Conservation (phyloP, 2,329 filamentous ascomycete genomes). For the Penicillium capsulatum region DNA sequence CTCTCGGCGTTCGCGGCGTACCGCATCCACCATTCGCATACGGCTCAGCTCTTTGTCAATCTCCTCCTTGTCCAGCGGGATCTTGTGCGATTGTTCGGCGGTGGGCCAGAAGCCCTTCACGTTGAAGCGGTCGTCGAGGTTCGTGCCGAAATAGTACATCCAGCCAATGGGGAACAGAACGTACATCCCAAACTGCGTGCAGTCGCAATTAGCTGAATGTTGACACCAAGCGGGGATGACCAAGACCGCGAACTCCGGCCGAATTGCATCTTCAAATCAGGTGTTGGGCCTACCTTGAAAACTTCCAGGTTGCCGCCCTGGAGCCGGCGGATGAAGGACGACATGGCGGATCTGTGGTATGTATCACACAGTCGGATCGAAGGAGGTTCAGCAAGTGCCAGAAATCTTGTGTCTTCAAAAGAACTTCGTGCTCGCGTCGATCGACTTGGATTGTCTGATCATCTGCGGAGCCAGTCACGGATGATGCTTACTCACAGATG, state of each 20-base stretch:
- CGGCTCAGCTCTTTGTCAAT: constrained; percentile 76
- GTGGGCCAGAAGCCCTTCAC: constrained; percentile 94
- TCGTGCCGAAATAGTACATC: constrained; percentile 99
- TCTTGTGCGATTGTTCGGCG: constrained; percentile 50
- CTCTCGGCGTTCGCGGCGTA: constrained; percentile 46
- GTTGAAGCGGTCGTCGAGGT: constrained; percentile 86
- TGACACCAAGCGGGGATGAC: not conserved
- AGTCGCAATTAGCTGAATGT: not conserved
- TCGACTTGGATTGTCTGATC: constrained; percentile 4
- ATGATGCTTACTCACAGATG: not conserved
- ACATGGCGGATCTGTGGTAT: constrained; percentile 26
- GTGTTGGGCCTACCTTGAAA: constrained; percentile 66
- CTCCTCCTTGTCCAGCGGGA: constrained; percentile 51
- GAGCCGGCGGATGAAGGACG: constrained; percentile 52
- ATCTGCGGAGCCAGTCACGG: not conserved
- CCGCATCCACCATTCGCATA: constrained; percentile 51
- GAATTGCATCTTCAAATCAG: not conserved
- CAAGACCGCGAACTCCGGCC: not conserved
- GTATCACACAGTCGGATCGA: not conserved
- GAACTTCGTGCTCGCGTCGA: too few relatives aligned
- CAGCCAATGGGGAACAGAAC: constrained; percentile 97
- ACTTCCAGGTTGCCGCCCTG: constrained; percentile 87
- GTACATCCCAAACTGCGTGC: constrained; percentile 85
- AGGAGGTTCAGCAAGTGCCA: not conserved
- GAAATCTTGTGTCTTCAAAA: not conserved